A percentile compares a stretch with the other conserved stretches of the same genome.
phyloP scores from a whole-genome alignment of 73 alveolate species.

The Tetrahymena elliotti region DNA sequence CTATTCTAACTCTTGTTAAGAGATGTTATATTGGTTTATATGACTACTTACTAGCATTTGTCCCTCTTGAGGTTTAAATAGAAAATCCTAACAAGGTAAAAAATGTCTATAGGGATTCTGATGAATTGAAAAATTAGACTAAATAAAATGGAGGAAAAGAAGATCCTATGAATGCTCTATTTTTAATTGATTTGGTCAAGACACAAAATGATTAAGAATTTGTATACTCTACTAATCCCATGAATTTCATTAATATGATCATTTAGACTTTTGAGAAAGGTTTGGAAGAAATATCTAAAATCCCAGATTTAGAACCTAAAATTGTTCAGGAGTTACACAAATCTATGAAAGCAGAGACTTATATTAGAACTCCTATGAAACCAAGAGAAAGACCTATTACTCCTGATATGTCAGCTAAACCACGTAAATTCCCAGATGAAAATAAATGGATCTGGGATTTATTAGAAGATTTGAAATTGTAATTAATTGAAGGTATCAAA shows the following conservation, averaged over 20 bases:
- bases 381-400: constrained; percentile 84
- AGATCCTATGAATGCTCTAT: constrained; percentile 64
- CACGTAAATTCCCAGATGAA: constrained; percentile 80
- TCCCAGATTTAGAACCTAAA: constrained; percentile 91
- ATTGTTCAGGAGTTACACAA: constrained; percentile 84
- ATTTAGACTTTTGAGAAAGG: constrained; percentile 91
- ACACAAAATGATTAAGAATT: constrained; percentile 32
- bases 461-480: constrained; percentile 57
- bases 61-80: constrained; percentile 75
- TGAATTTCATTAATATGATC: constrained; percentile 74
- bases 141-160: constrained; percentile 44
- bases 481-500: constrained; percentile 79
- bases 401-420: constrained; percentile 62
- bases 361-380: constrained; percentile 79
- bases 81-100: constrained; percentile 70
- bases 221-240: constrained; percentile 79
- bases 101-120: constrained; percentile 64
- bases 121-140: constrained; percentile 58
- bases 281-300: constrained; percentile 77
- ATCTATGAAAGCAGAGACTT: constrained; percentile 84
- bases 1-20: constrained; percentile 68
- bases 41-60: constrained; percentile 69
- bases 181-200: constrained; percentile 65
- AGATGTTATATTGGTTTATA: constrained; percentile 81
- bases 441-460: constrained; percentile 96